Base-by-base conservation (phyloP, 1,284 basidiomycete genomes). In the Microbotryum silenes-acaulis region DNA sequence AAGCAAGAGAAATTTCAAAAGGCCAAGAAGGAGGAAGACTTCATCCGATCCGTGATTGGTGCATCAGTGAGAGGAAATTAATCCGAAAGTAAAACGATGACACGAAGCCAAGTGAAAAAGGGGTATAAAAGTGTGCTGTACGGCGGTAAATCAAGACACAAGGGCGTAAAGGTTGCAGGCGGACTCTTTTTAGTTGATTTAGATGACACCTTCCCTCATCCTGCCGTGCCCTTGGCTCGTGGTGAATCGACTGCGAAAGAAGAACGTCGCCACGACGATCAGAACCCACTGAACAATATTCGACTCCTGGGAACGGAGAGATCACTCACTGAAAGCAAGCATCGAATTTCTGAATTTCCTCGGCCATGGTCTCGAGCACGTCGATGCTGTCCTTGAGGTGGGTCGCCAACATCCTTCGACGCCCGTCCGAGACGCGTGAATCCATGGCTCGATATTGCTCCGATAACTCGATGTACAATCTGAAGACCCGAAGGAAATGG, bases 401-500 rank as follows among this genome's bases (percentile, higher is more conserved):
- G 63, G 85, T 82, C 0, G 91, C 89, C 29, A 94, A 79, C 10
- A 86, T 81, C 66, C 88, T 88, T 37, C 91, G 81, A 73, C 88
- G 89, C 21, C 81, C 81, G 71, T 65, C 57, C 2, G 90, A 85
- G 6, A 85, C 86, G 2, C 83, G 83, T 2, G 89, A 83, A 72
- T 91, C 88, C 81, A 94, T 87, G 9, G 83, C 77, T 74, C 85
- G 89, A 77, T 94, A 96, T 77, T 92, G 87, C 62, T 92, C 89
- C 0, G 91, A 86, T 44, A 94, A 79, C 72, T 90, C 88, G 56
- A 85, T 78, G 70, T 93, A 96, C 60, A 94, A 85, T 65, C 90
- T 93, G 71, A 16, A 27, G 16, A 7, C 25, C 5, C 3, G 20
- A 42, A 20, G 6, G 37, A 16, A 56, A 3, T 1, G 20, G 12